Evolutionary conservation across 2,329 filamentous ascomycete genomes (phyloP).

Genomic region (Paramyrothecium sp.): DNA sequence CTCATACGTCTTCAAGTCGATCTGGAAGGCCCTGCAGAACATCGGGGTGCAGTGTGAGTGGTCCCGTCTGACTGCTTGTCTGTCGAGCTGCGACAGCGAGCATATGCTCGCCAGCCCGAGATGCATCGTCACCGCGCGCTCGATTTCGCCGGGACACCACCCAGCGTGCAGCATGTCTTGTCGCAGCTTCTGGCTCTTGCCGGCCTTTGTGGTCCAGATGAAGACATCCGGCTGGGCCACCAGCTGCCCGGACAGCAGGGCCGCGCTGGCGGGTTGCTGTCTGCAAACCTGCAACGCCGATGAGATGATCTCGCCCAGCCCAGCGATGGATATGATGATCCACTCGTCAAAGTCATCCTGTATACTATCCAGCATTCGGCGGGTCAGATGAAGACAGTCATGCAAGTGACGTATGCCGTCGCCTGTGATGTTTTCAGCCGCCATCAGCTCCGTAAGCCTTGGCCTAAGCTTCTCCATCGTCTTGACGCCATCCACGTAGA

Average conservation of each 20-base stretch:
- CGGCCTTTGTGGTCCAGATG: neutral
- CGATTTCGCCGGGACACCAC: conserved; percentile 31
- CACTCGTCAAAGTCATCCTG: conserved; percentile 15
- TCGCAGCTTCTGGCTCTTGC: neutral
- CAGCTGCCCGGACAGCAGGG: conserved; percentile 11
- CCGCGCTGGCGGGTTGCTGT: neutral
- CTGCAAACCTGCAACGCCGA: conserved; percentile 5
- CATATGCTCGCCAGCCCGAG: conserved; percentile 4
- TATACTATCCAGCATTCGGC: neutral
- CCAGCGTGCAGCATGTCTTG: conserved; percentile 22
- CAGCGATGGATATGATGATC: conserved; percentile 23
- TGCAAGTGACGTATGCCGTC: neutral
- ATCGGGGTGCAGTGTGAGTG: conserved; percentile 22
- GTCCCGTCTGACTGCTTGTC: conserved; percentile 5
- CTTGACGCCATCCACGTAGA: neutral
- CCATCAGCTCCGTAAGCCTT: neutral
- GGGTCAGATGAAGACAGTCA: neutral
- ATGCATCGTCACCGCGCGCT: conserved; percentile 21
- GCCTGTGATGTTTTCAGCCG: neutral
- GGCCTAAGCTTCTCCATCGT: neutral
- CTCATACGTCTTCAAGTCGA: conserved; percentile 23
- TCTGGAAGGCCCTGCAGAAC: conserved; percentile 25
- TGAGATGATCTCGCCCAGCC: conserved; percentile 22
- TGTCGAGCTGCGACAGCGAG: conserved; percentile 15
- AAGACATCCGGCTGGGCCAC: neutral